Base-by-base conservation (phyloP, 2,329 filamentous ascomycete genomes). In the Cladosporium phlei region DNA sequence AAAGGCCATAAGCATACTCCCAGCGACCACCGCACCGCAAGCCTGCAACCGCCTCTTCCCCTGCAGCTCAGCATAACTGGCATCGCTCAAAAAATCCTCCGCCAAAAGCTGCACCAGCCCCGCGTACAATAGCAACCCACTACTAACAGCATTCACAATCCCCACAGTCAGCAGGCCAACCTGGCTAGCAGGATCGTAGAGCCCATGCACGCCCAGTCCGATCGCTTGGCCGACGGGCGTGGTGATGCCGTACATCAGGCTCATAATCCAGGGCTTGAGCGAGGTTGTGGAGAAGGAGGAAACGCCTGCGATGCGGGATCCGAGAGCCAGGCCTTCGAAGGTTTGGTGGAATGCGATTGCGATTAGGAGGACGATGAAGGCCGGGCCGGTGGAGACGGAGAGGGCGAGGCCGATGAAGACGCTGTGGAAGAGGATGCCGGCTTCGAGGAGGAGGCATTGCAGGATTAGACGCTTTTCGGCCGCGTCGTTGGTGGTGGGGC, bases 351-450 rank as follows among this genome's bases (percentile, higher is more conserved):
- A 86, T 24, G 82, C 68, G 48, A 87, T 86, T 51, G 83, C 83
- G 38, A 85, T 68, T 6, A 86, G 71, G 3, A 87, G 73, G 20
- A 86, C 72, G 47, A 82, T 65, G 62, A 86, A 86, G 3, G 80
- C 77, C 5, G 72, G 68, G 1, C 84, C 79, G 1, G 78, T 78
- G 16, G 82, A 82, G 53, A 87, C 83, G 20, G 80, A 83, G 20
- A 87, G 68, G 0, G 84, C 85, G 74, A 86, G 84, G 48, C 83
- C 83, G 47, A 87, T 83, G 62, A 87, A 87, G 49, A 89, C 77
- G 51, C 81, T 86, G 67, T 89, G 85, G 62, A 89, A 89, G 9
- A 89, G 72, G 53, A 89, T 89, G 51, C 85, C 85, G 47, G 85
- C 82, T 64, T 89, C 85, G 4, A 89, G 75, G 2, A 89, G 74